Evolutionary conservation across 257 asterid genomes (phyloP).

Genomic region (Plectranthus barbatus): DNA sequence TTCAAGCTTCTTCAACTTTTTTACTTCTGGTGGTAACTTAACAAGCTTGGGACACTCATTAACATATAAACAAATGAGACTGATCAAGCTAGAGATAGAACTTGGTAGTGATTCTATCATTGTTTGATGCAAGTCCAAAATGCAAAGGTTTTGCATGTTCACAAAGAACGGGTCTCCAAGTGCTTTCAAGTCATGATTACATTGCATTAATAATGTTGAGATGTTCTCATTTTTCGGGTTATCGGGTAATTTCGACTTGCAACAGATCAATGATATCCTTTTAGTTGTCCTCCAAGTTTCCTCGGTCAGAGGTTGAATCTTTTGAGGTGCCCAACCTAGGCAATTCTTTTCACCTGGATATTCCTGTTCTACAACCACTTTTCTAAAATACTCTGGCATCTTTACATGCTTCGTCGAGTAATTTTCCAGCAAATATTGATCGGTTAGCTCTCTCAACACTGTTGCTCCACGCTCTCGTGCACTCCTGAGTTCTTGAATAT

Average conservation of each 20-base stretch:
- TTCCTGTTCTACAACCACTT: conserved; percentile 4
- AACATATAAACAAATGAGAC: conserved; percentile 7
- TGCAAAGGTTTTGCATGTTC: conserved; percentile 2
- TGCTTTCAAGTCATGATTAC: background rate
- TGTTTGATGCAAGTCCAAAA: conserved; percentile 15
- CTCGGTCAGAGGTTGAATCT: background rate
- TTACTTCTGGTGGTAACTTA: background rate
- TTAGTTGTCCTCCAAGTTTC: background rate
- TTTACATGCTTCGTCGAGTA: background rate
- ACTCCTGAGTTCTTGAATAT: background rate
- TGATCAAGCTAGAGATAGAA: conserved; percentile 6
- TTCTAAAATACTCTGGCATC: conserved; percentile 13
- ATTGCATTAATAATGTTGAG: conserved; percentile 2
- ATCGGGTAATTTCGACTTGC: background rate
- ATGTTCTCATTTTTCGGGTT: background rate
- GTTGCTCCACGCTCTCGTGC: conserved; percentile 6
- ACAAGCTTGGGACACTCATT: conserved; percentile 8
- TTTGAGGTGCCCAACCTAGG: background rate
- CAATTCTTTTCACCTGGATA: background rate
- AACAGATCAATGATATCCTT: conserved; percentile 9
- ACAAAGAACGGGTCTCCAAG: conserved; percentile 3
- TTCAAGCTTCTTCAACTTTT: background rate
- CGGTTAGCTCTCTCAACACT: background rate
- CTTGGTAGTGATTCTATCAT: background rate
- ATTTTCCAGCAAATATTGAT: background rate